These are phyloP conservation scores for Aspergillus haitiensis DNA, from an alignment of 495 filamentous ascomycete genomes.

Conservation along the genomic window DNA sequence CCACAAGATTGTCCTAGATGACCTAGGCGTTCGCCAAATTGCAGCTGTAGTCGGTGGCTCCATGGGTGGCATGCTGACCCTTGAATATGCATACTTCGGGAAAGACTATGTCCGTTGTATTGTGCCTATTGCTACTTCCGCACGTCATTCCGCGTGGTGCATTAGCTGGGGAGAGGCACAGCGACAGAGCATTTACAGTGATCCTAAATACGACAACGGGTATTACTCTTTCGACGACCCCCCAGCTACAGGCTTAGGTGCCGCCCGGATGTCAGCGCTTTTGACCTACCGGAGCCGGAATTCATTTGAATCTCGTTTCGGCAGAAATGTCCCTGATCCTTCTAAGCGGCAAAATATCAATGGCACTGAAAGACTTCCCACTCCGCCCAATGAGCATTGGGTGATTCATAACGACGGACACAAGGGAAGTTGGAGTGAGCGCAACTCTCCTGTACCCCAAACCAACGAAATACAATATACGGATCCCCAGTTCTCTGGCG, in stretches of 20 bases:
- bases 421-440: conserved; percentile 50
- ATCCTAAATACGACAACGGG: conserved; percentile 96
- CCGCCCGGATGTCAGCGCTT: conserved; percentile 93
- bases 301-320: conserved; percentile 94
- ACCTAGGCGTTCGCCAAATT: conserved; percentile 81
- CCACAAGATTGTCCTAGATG: conserved; percentile 87
- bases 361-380: conserved; percentile 59
- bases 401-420: conserved; percentile 96
- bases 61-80: conserved; percentile 95
- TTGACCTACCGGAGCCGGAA: conserved; percentile 94
- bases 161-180: conserved; percentile 99
- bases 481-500: conserved; percentile 79
- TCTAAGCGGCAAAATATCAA: conserved; percentile 77
- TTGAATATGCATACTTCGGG: conserved; percentile 96
- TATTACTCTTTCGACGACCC: conserved; percentile 87
- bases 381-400: conserved; percentile 80
- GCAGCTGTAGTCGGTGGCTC: conserved; percentile 94
- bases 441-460: conserved; percentile 31
- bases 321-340: conserved; percentile 85
- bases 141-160: conserved; percentile 95
- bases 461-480: conserved; percentile 46
- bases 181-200: conserved; percentile 95
- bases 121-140: conserved; percentile 92
- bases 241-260: conserved; percentile 81
- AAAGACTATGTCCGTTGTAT: conserved; percentile 89